Base-by-base conservation (phyloP, 2,329 filamentous ascomycete genomes). In the Penicillium expansum region DNA sequence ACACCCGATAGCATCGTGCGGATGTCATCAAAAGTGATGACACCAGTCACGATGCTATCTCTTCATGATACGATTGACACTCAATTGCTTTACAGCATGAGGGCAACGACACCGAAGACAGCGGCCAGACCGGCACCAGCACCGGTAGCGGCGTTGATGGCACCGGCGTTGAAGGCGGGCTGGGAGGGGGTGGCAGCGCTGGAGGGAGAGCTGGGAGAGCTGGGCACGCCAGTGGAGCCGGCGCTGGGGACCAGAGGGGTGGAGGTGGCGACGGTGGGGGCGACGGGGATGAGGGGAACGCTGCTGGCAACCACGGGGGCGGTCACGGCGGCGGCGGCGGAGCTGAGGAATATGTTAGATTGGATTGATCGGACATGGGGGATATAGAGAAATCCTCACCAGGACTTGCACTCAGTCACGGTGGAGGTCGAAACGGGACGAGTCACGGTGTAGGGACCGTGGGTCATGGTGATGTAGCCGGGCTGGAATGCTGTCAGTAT, bases 391-490 rank as follows among this genome's bases (percentile, higher is more conserved):
- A 13, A 38, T 50, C 52, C 71, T 66, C 73, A 76, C 74, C 76
- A 76, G 66, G 71, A 62, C 68, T 70, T 69, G 70, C 75, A 77
- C 67, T 71, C 67, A 63, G 73, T 74, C 63, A 87, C 79, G 66
- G 81, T 84, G 62, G 85, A 72, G 54, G 80, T 81, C 62, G 72
- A 66, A 64, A 82, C 73, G 59, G 83, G 78, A 69, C 79, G 75
- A 51, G 79, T 81, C 64, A 85, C 78, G 47, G 80, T 90, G 86
- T 86, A 89, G 67, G 86, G 83, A 82, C 87, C 88, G 81, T 87
- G 80, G 68, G 84, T 84, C 81, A 89, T 83, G 79, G 86, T 89
- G 75, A 89, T 76, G 73, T 85, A 87, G 73, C 85, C 87, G 72
- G 86, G 76, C 83, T 85, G 67, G 6, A 32, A 38, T 57, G 42